These are phyloP conservation scores for Pyrenochaeta sp. DNA, from an alignment of 2,329 filamentous ascomycete genomes.

Conservation along the genomic window DNA sequence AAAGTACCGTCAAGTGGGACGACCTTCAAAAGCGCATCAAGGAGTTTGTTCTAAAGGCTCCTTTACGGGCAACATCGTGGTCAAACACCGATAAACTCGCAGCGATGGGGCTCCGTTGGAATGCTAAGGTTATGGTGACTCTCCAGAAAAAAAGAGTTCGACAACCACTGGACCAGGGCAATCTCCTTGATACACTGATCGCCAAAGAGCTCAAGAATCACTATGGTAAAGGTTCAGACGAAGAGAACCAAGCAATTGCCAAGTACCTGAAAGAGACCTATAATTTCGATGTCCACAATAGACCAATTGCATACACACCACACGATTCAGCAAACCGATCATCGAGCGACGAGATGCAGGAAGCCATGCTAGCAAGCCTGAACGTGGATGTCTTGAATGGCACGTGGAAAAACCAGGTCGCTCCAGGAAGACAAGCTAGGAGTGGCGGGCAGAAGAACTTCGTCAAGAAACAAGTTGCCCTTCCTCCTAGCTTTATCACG, in stretches of 20 bases:
- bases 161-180: conserved; percentile 15
- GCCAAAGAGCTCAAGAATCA: conserved; percentile 30
- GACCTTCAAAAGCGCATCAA: conserved; percentile 29
- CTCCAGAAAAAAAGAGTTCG: conserved; percentile 1
- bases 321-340: conserved; percentile 8
- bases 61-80: conserved; percentile 33
- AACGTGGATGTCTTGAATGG: background rate
- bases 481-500: background rate
- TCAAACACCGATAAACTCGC: conserved; percentile 27
- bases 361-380: conserved; percentile 13
- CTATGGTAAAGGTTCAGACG: conserved; percentile 24
- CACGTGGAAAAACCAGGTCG: background rate
- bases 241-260: conserved; percentile 31
- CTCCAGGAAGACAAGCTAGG: background rate
- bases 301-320: conserved; percentile 3
- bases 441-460: background rate
- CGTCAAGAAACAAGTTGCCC: background rate
- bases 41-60: conserved; percentile 24
- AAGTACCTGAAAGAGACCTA: conserved; percentile 26
- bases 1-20: conserved; percentile 16
- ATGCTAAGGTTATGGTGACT: conserved; percentile 17
- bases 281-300: conserved; percentile 20
- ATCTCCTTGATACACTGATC: conserved; percentile 26
- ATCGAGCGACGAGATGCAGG: conserved; percentile 20
- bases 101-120: conserved; percentile 31